Evolutionary conservation across 2,329 filamentous ascomycete species (phyloP), one percentile per base, ranked within the genome.

Genomic region (Neofusicoccum sp.): DNA sequence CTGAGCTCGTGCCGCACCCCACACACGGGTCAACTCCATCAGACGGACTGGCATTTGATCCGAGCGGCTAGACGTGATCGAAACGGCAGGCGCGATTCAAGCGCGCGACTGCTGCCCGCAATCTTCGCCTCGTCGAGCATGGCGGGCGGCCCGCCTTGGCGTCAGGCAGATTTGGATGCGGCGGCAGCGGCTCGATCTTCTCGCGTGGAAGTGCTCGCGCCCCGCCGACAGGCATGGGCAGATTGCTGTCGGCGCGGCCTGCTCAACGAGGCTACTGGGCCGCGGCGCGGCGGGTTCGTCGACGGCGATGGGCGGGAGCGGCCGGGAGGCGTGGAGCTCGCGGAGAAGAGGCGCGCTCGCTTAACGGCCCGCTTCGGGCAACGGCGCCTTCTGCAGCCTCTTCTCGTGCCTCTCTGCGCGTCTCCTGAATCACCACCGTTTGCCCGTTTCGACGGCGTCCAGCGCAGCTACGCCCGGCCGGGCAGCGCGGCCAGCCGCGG

Each of bases 281-380:
- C 52, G 52, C n/a, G 14, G 14, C 4, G 36, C 22, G 37, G 50
- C 9, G 50, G 36, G 37, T 43, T 44, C 31, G 54, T 45, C n/a
- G 22, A 33, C 39, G 54, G 29, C 34, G 48, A 36, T 45, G 54
- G 33, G 41, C 54, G 54, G 54, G 54, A 58, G 54, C 52, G 59
- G 47, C 16, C 48, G 59, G 59, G 59, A 34, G 47, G 47, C 59
- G 58, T 39, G 59, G 47, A 28, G 59, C 52, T 48, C 28, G 37
- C 9, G 28, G 28, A n/a, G 33, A 22, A 5, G 11, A 45, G 14
- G 14, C 9, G 33, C 47, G 29, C 41, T 62, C 59, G 59, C 59
- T 31, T 62, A 52, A 8, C 29, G 6, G 8, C 16, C 59, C 39
- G 8, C 6, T 45, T 54, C 33, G 14, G 47, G 59, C 7, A 6